A percentile compares a stretch with the other conserved stretches of the same genome.
phyloP scores from a whole-genome alignment of 805 yeast genomes.

The Myxozyma udenii region DNA sequence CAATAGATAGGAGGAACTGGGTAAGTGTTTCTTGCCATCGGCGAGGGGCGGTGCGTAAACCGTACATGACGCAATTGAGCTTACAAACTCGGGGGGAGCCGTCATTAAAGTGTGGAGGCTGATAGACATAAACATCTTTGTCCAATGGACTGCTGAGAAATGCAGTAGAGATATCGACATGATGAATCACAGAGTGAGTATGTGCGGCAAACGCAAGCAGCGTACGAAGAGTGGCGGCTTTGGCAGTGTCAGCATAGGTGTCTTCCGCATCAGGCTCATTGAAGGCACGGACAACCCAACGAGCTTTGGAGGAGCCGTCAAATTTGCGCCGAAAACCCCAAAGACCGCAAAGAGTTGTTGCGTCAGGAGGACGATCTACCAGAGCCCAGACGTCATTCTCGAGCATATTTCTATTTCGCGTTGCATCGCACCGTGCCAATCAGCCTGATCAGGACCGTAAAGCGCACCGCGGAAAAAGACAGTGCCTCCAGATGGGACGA shows the following conservation, averaged over 20 bases:
- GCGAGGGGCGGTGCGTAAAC: conserved; percentile 7
- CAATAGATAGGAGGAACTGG: neutral
- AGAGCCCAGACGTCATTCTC: neutral
- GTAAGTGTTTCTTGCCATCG: neutral
- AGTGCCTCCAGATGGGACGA: no score
- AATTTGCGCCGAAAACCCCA: neutral
- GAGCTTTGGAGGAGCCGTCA: neutral
- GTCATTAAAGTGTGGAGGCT: neutral
- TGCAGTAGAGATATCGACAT: neutral
- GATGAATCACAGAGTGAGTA: neutral
- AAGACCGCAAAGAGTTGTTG: neutral
- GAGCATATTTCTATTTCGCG: neutral
- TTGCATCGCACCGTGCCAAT: neutral
- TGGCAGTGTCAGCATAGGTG: neutral
- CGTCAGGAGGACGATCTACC: neutral
- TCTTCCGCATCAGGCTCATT: neutral
- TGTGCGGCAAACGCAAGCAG: neutral
- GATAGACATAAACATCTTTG: neutral
- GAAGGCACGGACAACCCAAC: neutral
- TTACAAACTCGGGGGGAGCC: neutral
- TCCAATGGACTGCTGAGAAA: conserved; percentile 1
- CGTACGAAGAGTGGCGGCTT: neutral
- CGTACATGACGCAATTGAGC: neutral
- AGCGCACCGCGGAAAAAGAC: neutral
- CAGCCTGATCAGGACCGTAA: neutral